A percentile compares a stretch with the other conserved stretches of the same genome.
Conservation (phyloP, 176 grass and related monocot species). For the Phragmites australis region DNA sequence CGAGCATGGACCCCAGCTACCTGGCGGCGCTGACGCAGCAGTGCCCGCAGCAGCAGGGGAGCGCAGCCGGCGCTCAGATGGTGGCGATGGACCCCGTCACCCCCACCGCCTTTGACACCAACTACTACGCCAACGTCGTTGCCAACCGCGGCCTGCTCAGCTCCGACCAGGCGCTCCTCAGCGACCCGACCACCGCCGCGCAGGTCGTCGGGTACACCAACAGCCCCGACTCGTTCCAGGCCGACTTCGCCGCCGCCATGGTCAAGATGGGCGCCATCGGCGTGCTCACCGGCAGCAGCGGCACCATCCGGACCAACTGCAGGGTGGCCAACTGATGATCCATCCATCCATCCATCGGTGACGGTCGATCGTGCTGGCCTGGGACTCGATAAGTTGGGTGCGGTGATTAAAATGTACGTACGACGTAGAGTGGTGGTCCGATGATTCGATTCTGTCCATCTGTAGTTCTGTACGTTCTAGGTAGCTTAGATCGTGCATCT, state of each 20-base stretch:
- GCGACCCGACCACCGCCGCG: slow-evolving; percentile 39
- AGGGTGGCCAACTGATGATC: slow-evolving; percentile 40
- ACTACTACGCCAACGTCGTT: slow-evolving; percentile 64
- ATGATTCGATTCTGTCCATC: neutral
- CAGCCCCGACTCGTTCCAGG: slow-evolving; percentile 48
- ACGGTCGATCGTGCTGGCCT: too few species aligned
- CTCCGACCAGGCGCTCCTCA: slow-evolving; percentile 71
- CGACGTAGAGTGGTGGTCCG: neutral
- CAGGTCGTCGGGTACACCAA: slow-evolving; percentile 60
- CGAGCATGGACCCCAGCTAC: slow-evolving; percentile 63
- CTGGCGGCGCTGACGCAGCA: slow-evolving; percentile 46
- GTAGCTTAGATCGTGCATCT: neutral
- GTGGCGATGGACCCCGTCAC: slow-evolving; percentile 75
- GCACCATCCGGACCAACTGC: slow-evolving; percentile 68
- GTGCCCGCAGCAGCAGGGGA: slow-evolving; percentile 47
- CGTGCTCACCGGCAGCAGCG: slow-evolving; percentile 58
- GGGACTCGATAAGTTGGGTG: neutral
- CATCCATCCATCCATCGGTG: too few species aligned
- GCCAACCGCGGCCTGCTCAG: slow-evolving; percentile 70
- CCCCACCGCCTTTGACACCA: slow-evolving; percentile 66
- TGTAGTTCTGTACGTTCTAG: neutral
- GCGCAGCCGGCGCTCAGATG: neutral
- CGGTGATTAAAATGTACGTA: neutral
- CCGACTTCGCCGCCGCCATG: slow-evolving; percentile 68
- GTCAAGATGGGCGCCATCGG: slow-evolving; percentile 72